Conservation (phyloP, 805 yeast genomes). For the Myxozyma neglecta region DNA sequence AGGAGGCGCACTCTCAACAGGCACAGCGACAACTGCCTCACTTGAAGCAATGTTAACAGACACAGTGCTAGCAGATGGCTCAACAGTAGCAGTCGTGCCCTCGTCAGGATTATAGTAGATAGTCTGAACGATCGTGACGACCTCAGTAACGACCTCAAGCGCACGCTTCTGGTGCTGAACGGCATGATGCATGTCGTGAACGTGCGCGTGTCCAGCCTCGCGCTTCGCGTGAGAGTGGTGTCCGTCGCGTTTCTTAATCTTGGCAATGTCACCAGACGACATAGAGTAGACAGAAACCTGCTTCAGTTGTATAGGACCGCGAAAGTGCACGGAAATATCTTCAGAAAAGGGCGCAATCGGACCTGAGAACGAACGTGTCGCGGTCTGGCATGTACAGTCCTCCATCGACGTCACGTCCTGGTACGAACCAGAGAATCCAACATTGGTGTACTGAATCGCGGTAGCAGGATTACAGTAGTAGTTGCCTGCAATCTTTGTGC, state of each 20-base stretch:
- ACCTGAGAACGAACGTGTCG: constrained; percentile 62
- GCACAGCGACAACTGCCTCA: constrained; percentile 13
- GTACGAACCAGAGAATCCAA: constrained; percentile 87
- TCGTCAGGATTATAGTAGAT: constrained; percentile 35
- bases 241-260: constrained; percentile 31
- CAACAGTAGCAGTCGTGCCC: constrained; percentile 35
- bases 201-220: constrained; percentile 41
- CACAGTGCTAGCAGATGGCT: constrained; percentile 33
- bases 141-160: constrained; percentile 67
- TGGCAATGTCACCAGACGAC: constrained; percentile 44
- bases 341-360: constrained; percentile 76
- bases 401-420: constrained; percentile 78
- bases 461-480: constrained; percentile 74
- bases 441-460: constrained; percentile 65
- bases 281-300: constrained; percentile 87
- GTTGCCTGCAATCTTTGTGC: constrained; percentile 53
- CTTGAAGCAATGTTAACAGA: constrained; percentile 24
- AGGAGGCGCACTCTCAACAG: constrained; percentile 25
- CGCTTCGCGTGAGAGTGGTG: constrained; percentile 44
- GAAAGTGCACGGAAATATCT: constrained; percentile 83
- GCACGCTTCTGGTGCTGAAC: constrained; percentile 59
- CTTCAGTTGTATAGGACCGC: constrained; percentile 79
- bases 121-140: constrained; percentile 62
- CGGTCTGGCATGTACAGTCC: constrained; percentile 62
- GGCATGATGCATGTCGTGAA: constrained; percentile 38